Evolutionary conservation across 2,329 filamentous ascomycete genomes (phyloP), one percentile per base, ranked within the genome.

Genomic region (Hypoxylon sp.): DNA sequence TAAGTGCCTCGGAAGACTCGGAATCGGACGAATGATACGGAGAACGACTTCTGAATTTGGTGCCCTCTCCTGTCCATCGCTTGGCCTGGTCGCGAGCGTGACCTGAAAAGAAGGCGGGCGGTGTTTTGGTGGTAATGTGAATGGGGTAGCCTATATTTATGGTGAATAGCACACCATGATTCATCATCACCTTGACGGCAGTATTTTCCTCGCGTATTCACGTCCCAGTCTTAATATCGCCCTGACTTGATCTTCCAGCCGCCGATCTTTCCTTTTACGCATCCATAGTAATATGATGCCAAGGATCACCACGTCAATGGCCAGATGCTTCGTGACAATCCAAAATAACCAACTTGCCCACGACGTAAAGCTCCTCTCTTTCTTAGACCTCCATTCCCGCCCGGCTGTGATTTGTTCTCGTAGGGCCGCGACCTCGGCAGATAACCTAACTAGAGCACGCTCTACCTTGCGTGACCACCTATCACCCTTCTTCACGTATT

Each of bases 401-500:
- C 93, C 90, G 0, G 89, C 87, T 59, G 94, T 91, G 73, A 98
- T 91, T 78, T 98, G 94, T 80, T 99, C 96, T 37, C 96, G 88
- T 69, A 98, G 81, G 0, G 96, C 96, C 1, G 96, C 94, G 33
- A 99, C 89, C 81, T 99, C 96, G 14, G 94, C 92, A 4, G 94
- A 97, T 82, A 98, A 90, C 74, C 94, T 93, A 62, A 95, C 93
- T 63, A 98, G 85, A 22, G 94, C 93, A 47, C 90, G 88, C 81
- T 98, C 95, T 69, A 98, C 91, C 74, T 92, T 90, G 66, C 88
- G 90, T 57, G 92, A 90, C 93, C 94, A 97, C 75, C 88, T 90
- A 67, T 83, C 84, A 17, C 81, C 83, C 39, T 80, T 81, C 75
- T 80, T 81, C 8, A 80, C 78, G 47, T 81, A 81, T 48, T 81